Conservation (phyloP, 345 rosid genomes). For the Abelmoschus esculentus region DNA sequence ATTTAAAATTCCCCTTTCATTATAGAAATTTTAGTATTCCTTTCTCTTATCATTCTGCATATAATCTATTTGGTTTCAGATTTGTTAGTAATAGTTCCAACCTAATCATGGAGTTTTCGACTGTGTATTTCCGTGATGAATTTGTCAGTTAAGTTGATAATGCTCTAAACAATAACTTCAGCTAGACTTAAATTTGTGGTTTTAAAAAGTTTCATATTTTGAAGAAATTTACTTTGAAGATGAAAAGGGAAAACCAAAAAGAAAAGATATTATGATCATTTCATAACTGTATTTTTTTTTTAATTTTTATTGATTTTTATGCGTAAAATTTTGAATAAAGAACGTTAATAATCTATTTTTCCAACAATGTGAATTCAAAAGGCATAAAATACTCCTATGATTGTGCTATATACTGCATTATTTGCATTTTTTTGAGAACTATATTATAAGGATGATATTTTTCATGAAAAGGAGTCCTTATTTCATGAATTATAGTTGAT, state of each 20-base stretch:
- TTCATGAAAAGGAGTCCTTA: neutral
- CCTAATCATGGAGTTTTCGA: neutral
- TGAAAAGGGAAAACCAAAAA: neutral
- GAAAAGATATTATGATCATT: neutral
- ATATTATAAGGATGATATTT: neutral
- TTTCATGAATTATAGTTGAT: neutral
- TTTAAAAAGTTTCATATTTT: neutral
- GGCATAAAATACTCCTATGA: neutral
- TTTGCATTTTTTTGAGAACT: neutral
- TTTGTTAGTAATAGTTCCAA: neutral
- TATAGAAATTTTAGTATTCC: neutral
- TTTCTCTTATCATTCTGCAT: neutral
- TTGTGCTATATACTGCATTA: neutral
- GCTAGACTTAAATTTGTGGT: neutral
- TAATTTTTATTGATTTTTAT: neutral
- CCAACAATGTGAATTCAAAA: neutral
- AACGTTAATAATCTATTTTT: neutral
- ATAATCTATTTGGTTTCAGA: neutral
- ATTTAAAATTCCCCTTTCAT: neutral
- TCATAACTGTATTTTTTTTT: neutral
- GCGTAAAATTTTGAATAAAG: neutral
- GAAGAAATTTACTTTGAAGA: neutral
- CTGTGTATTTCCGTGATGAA: neutral
- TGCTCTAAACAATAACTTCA: neutral
- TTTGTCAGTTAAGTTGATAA: slow-evolving; percentile 1